Evolutionary conservation across 2,329 filamentous ascomycete genomes (phyloP), one percentile per base, ranked within the genome.

Genomic region (Arthrinium phaeospermum): DNA sequence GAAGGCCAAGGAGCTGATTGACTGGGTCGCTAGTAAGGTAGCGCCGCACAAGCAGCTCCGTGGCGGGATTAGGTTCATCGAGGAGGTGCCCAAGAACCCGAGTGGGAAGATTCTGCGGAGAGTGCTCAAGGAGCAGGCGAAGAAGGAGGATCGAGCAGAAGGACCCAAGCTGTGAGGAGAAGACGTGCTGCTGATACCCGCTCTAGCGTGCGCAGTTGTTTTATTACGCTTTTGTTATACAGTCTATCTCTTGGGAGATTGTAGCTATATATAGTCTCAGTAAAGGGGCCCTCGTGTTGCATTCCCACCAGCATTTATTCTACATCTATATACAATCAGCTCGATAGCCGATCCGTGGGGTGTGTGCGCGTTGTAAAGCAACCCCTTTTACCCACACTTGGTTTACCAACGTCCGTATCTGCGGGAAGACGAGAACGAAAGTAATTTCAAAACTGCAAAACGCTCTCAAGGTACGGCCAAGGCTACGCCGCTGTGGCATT

Each of bases 61-160:
- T 10, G 82, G 83, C 53, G 82, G 82, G 34, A 78, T 84, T 1
- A 73, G 82, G 71, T 90, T 91, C 75, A 80, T 89, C 19, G 83
- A 87, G 30, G 85, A 84, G 72, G 87, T 92, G 37, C 91, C 90
- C 2, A 92, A 92, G 83, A 91, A 88, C 77, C 86, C 89, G 0
- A 88, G 87, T 73, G 90, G 91, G 3, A 92, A 92, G 84, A 89
- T 92, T 71, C 80, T 92, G 76, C 86, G 89, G 68, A 83, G 89
- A 37, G 79, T 91, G 8, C 79, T 92, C 77, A 87, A 85, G 74
- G 85, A 89, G 68, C 78, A 81, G 76, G 83, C 84, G 4, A 81
- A 80, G 76, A 79, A 74, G 78, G 79, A 79, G 73, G 80, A 81
- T 30, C 73, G 74, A 24, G 75, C 76, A 19, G 73, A 72, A 45